Conservation (phyloP, 2,329 filamentous ascomycete genomes). For the Trichophyton schoenleinii region DNA sequence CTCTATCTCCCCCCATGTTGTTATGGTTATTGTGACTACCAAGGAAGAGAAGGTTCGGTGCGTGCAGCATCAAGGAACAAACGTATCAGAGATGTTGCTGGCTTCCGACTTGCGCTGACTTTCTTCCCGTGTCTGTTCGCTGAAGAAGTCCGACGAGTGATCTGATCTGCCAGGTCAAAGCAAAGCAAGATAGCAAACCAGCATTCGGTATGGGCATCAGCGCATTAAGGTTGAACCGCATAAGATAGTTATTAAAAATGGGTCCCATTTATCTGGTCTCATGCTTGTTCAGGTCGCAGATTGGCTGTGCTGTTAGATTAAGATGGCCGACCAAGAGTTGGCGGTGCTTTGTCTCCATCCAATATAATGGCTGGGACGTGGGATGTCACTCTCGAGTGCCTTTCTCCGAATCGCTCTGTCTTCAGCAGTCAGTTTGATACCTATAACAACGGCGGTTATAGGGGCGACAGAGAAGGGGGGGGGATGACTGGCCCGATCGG, state of each 20-base stretch:
- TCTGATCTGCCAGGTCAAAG: background rate
- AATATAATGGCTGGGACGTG: background rate
- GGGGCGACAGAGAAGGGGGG: background rate
- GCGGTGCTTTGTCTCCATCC: background rate
- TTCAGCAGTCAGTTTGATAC: background rate
- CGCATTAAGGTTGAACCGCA: background rate
- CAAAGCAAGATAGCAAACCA: background rate
- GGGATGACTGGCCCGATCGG: background rate
- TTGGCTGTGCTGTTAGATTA: background rate
- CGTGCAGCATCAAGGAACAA: background rate
- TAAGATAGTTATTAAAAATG: background rate
- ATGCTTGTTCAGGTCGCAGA: constrained; percentile 1
- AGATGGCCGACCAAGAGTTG: background rate
- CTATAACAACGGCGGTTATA: background rate
- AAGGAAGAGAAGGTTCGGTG: no score
- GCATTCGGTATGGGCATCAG: background rate
- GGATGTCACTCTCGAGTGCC: background rate
- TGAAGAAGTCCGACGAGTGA: background rate
- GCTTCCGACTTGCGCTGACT: background rate
- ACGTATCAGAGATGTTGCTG: background rate
- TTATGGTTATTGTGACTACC: background rate
- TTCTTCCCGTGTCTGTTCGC: background rate
- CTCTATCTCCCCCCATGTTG: background rate
- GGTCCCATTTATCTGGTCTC: background rate
- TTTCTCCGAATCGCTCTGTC: background rate